Percentiles rank a stretch among this genome's conserved stretches.
Conservation (phyloP, 1,139 yeast species). For the Blastobotrys illinoisensis region DNA sequence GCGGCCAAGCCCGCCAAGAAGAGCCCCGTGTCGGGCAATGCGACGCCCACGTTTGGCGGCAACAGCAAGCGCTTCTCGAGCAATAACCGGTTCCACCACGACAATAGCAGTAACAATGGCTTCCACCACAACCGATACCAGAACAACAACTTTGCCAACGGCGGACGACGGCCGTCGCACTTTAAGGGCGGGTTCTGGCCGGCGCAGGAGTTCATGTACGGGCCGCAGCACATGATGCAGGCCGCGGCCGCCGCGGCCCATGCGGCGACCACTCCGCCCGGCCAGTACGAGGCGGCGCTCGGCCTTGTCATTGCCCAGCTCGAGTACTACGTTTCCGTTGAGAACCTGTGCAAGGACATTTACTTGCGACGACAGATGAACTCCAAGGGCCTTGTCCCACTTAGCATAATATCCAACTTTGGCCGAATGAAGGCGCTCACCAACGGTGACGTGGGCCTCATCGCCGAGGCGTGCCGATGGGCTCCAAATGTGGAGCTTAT, state of each 20-base stretch:
- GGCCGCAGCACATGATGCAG: slow-evolving; percentile 18
- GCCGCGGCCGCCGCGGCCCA: slow-evolving; percentile 14
- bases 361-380: slow-evolving; percentile 78
- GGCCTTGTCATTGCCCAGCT: slow-evolving; percentile 47
- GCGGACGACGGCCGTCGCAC: slow-evolving; percentile 19
- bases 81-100: not conserved
- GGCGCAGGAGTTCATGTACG: slow-evolving; percentile 17
- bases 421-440: slow-evolving; percentile 64
- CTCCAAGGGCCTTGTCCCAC: slow-evolving; percentile 64
- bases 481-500: slow-evolving; percentile 43
- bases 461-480: slow-evolving; percentile 42
- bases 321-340: slow-evolving; percentile 84
- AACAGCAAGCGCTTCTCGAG: not conserved
- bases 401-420: slow-evolving; percentile 59
- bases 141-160: slow-evolving; percentile 5
- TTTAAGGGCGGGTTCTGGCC: slow-evolving; percentile 18
- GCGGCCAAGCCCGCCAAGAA: not conserved
- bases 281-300: slow-evolving; percentile 27
- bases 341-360: slow-evolving; percentile 77
- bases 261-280: slow-evolving; percentile 16
- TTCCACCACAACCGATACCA: slow-evolving; percentile 3
- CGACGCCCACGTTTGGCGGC: not conserved
- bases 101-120: slow-evolving; percentile 8
- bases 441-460: slow-evolving; percentile 43
- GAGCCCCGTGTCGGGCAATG: not conserved